phyloP scores from a whole-genome alignment of 169 alveolate species.

The Cryptosporidium felis region DNA sequence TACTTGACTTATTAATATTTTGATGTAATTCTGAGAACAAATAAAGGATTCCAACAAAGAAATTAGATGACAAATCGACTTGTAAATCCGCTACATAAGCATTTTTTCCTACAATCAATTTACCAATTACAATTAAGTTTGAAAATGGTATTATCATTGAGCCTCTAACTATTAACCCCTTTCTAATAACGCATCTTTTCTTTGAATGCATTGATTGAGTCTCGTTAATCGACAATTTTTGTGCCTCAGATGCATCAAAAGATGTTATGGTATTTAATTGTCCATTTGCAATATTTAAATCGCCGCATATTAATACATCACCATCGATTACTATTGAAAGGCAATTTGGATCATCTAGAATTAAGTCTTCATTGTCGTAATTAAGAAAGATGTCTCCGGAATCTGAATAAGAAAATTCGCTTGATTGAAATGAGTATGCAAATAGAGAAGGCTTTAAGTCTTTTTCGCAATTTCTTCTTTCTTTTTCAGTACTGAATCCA shows the following conservation, averaged over 20 bases:
- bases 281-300: constrained; percentile 53
- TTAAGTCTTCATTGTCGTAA: constrained; percentile 55
- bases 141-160: constrained; percentile 67
- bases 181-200: constrained; percentile 53
- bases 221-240: neutral
- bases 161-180: constrained; percentile 51
- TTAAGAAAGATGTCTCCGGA: constrained; percentile 37
- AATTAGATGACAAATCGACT: constrained; percentile 35
- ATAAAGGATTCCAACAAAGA: constrained; percentile 23
- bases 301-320: constrained; percentile 46
- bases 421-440: constrained; percentile 1
- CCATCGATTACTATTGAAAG: constrained; percentile 49
- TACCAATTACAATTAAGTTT: constrained; percentile 38
- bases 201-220: constrained; percentile 19
- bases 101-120: constrained; percentile 49
- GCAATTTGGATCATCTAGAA: constrained; percentile 54
- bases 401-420: constrained; percentile 35
- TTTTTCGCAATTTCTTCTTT: constrained; percentile 7
- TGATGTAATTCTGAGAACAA: constrained; percentile 34
- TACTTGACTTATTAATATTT: neutral
- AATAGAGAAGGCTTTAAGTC: constrained; percentile 10
- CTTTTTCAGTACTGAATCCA: constrained; percentile 7
- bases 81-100: constrained; percentile 36
- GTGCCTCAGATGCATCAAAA: constrained; percentile 52
- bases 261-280: constrained; percentile 46